Conservation (phyloP, 495 filamentous ascomycete species). For the Daldinia bambusicola region DNA sequence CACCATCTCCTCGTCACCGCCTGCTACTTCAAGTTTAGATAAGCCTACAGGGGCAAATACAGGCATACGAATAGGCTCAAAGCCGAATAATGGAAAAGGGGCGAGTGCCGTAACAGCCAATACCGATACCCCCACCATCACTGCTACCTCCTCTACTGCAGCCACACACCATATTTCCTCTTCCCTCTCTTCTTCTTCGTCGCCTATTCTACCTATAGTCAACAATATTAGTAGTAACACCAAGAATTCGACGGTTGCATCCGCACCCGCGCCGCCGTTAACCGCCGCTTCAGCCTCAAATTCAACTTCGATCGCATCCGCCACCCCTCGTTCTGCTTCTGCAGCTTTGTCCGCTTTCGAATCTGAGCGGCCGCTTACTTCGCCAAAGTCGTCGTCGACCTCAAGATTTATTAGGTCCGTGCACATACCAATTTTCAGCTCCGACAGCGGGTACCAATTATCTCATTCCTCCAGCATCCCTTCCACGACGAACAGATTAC, state of each 20-base stretch:
- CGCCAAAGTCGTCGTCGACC: slow-evolving; percentile 27
- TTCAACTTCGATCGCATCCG: slow-evolving; percentile 25
- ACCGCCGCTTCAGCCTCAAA: slow-evolving; percentile 23
- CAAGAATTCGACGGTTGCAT: slow-evolving; percentile 8
- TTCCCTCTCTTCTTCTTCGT: slow-evolving; percentile 15
- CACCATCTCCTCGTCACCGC: slow-evolving; percentile 39
- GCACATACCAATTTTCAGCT: slow-evolving; percentile 38
- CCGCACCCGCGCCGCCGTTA: slow-evolving; percentile 32
- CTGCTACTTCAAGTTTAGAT: slow-evolving; percentile 16
- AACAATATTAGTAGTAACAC: slow-evolving; percentile 13
- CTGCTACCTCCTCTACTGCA: not conserved
- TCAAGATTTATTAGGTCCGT: slow-evolving; percentile 39
- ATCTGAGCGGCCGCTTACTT: slow-evolving; percentile 20
- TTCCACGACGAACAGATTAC: slow-evolving; percentile 24
- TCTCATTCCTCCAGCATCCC: slow-evolving; percentile 1
- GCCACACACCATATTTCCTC: not conserved
- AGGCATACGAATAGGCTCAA: slow-evolving; percentile 14
- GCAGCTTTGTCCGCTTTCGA: slow-evolving; percentile 12
- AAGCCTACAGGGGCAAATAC: slow-evolving; percentile 1
- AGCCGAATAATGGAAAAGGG: slow-evolving; percentile 31
- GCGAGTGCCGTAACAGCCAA: slow-evolving; percentile 19
- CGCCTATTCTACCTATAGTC: not conserved
- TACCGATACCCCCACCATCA: not conserved
- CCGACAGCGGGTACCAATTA: slow-evolving; percentile 27
- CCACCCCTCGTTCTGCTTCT: slow-evolving; percentile 19